Evolutionary conservation across 139 green algal genomes (phyloP).

Genomic region (Chlorella sp.): DNA sequence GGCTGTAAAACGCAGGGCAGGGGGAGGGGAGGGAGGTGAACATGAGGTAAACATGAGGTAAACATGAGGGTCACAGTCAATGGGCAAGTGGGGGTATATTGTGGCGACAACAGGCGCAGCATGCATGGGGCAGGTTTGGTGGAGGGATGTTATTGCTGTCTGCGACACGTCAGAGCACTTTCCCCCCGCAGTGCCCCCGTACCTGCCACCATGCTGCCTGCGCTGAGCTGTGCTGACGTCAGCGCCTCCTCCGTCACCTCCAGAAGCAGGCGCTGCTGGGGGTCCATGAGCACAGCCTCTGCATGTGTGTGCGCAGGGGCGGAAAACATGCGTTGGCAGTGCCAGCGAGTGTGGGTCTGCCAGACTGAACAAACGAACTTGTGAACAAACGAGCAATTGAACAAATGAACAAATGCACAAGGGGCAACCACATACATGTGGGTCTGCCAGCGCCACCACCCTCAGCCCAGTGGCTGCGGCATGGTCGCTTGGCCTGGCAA

Average conservation of each 20-base stretch:
- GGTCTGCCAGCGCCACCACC: no score
- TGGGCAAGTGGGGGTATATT: neutral
- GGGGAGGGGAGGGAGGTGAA: neutral
- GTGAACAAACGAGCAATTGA: no score
- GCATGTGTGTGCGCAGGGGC: neutral
- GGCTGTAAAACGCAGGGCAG: neutral
- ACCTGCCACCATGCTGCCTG: slow-evolving; percentile 66
- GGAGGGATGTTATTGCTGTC: no score
- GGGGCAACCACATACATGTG: neutral
- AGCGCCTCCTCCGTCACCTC: slow-evolving; percentile 57
- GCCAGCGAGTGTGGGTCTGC: no score
- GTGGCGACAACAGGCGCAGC: neutral
- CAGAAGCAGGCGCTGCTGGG: slow-evolving; percentile 86
- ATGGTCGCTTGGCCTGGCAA: no score
- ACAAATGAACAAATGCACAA: neutral
- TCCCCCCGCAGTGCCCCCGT: no score
- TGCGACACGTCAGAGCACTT: no score
- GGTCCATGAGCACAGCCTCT: slow-evolving; percentile 80
- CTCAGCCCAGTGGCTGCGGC: neutral
- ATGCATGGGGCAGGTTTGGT: neutral
- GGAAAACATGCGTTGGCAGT: neutral
- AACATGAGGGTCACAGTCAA: neutral
- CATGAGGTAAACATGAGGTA: no score
- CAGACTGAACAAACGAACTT: no score
- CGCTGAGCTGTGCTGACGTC: neutral